Base-by-base conservation (phyloP, 257 asterid genomes). In the Striga asiatica region DNA sequence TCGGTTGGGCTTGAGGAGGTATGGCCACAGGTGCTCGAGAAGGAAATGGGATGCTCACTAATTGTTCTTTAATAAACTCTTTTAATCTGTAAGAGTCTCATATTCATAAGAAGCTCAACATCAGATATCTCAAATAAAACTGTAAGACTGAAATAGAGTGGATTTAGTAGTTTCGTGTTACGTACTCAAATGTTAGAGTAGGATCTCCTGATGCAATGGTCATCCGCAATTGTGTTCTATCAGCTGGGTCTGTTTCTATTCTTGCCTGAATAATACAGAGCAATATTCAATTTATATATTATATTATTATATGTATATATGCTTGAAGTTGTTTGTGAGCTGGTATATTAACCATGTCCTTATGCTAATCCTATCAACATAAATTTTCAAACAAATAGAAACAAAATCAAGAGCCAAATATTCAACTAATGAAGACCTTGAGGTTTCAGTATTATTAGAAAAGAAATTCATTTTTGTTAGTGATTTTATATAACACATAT, bases 181-280 rank as follows among this genome's bases (percentile, higher is more conserved):
- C 97, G 4, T 81, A 89, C 97, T 89, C 97, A 9, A 69, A 82
- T 50, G 97, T 82, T 39, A 89, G 82, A 12, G 71, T 51, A 45
- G 92, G 89, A 72, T 85, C 95, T 64, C 97, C 97, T 0, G 97
- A 85, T 60, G 95, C 94, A 61, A 81, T 66, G 2, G 95, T 89
- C 85, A 85, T 77, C 8, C 97, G 94, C 63, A 89, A 60, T 70
- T 89, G 97, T 18, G 97, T 82, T 77, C 97, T 79, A 71, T 89
- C 97, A 2, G 97, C 89, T 46, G 97, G 95, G 75, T 89, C 97
- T 4, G 97, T 89, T 79, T 89, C 97, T 62, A 89, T 78, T 81
- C 97, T 81, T 65, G 77, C 48, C 97, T 89, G 20, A 81, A 59
- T 35, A 49, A 50, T 46, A 25, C 34, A 47, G 28, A 39, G 50